These are phyloP conservation scores for Alternaria sp. DNA, from an alignment of 2,329 filamentous ascomycete genomes.

Conservation along the genomic window DNA sequence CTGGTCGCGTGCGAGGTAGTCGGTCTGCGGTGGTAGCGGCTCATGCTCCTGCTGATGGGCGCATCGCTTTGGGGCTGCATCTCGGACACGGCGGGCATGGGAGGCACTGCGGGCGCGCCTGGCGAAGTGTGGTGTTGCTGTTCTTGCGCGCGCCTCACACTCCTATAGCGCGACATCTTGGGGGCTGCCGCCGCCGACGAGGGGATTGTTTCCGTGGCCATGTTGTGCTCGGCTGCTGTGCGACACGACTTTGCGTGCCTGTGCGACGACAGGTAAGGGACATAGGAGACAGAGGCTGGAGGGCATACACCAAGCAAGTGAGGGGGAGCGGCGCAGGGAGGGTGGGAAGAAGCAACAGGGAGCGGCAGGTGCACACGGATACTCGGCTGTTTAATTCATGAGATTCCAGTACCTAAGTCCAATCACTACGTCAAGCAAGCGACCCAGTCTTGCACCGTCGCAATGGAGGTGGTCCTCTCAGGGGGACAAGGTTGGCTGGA, in stretches of 20 bases:
- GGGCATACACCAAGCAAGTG: conserved; percentile 11
- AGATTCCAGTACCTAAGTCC: conserved; percentile 18
- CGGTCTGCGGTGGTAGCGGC: conserved; percentile 49
- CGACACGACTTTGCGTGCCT: conserved; percentile 29
- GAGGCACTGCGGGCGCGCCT: conserved; percentile 20
- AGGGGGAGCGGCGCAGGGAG: conserved; percentile 10
- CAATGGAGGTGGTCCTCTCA: conserved; percentile 11
- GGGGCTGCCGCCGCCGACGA: conserved; percentile 31
- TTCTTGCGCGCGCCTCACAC: conserved; percentile 57
- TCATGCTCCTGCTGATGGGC: conserved; percentile 47
- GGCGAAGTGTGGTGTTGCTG: conserved; percentile 23
- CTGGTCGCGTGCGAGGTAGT: conserved; percentile 33
- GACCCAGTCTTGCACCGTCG: conserved; percentile 1
- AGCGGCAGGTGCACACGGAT: conserved; percentile 30
- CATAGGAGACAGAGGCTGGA: conserved; percentile 10
- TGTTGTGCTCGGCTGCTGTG: conserved; percentile 31
- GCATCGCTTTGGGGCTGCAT: conserved; percentile 26
- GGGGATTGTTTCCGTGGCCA: conserved; percentile 40
- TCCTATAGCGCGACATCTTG: conserved; percentile 65
- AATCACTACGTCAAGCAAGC: conserved; percentile 14
- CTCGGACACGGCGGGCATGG: conserved; percentile 33
- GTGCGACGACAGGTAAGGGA: conserved; percentile 27
- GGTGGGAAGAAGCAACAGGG: conserved; percentile 11
- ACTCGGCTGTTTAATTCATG: conserved; percentile 21
- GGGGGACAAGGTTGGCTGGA: conserved; percentile 14